Evolutionary conservation across 2,329 filamentous ascomycete genomes (phyloP).

Genomic region (Cladophialophora psammophila): DNA sequence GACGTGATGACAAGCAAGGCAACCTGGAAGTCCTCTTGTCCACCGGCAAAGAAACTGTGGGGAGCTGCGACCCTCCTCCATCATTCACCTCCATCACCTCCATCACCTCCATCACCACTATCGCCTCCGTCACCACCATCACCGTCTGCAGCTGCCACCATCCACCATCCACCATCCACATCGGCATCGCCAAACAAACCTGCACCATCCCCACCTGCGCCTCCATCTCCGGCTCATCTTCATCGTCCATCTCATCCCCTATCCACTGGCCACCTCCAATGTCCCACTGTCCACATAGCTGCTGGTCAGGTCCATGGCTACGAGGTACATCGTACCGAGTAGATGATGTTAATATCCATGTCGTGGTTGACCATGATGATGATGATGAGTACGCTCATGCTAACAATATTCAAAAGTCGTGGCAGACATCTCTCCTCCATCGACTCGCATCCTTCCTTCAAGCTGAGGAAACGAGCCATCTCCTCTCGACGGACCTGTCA

Average conservation of each 20-base stretch:
- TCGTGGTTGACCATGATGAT: too few species aligned
- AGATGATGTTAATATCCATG: too few species aligned
- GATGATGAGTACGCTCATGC: too few species aligned
- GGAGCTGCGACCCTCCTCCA: too few species aligned
- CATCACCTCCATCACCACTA: not conserved
- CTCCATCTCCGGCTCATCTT: not conserved
- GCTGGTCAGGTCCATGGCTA: not conserved
- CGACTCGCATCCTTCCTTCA: not conserved
- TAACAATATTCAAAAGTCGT: not conserved
- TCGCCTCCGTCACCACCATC: too few species aligned
- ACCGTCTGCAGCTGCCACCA: not conserved
- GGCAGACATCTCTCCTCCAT: not conserved
- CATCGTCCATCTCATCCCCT: not conserved
- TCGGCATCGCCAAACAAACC: not conserved
- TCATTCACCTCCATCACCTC: too few species aligned
- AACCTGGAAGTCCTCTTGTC: too few species aligned
- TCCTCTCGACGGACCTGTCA: not conserved
- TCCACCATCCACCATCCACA: not conserved
- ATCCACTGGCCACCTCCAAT: not conserved
- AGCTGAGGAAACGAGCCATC: not conserved
- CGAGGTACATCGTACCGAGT: too few species aligned
- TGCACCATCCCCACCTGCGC: not conserved
- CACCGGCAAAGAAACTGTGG: too few species aligned
- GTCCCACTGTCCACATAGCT: slow-evolving; percentile 3
- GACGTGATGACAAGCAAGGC: too few species aligned